These are phyloP conservation scores for Trichoderma sp. DNA, from an alignment of 2,329 filamentous ascomycete species.

Conservation along the genomic window DNA sequence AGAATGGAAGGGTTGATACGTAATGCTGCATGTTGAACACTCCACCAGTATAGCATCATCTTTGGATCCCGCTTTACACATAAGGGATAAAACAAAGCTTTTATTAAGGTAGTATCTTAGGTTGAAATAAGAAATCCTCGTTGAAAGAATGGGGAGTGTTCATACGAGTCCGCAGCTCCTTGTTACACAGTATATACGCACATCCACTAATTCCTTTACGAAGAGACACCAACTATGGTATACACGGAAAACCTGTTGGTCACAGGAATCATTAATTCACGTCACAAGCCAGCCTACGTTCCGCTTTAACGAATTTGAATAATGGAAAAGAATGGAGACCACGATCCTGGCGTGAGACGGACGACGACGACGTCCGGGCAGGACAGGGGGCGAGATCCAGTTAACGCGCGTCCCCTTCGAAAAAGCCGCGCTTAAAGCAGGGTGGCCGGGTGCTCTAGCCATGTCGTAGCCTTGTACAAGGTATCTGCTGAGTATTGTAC, in stretches of 20 bases:
- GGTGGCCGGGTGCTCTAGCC: neutral
- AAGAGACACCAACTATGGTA: neutral
- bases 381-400: constrained; percentile 4
- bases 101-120: neutral
- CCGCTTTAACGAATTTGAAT: neutral
- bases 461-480: neutral
- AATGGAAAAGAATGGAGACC: neutral
- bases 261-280: neutral
- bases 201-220: neutral
- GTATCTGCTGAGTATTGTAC: neutral
- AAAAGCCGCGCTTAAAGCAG: neutral
- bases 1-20: neutral
- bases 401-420: constrained; percentile 17
- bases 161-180: neutral
- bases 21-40: neutral
- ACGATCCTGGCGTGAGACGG: constrained; percentile 2
- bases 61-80: neutral
- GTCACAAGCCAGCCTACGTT: neutral
- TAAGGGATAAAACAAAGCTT: neutral
- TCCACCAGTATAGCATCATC: neutral
- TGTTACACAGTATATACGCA: neutral
- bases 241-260: neutral
- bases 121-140: neutral
- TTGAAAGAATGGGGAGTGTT: neutral
- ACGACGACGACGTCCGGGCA: neutral